These are phyloP conservation scores for Podaxis sp. DNA, from an alignment of 768 basidiomycete species.

Conservation along the genomic window DNA sequence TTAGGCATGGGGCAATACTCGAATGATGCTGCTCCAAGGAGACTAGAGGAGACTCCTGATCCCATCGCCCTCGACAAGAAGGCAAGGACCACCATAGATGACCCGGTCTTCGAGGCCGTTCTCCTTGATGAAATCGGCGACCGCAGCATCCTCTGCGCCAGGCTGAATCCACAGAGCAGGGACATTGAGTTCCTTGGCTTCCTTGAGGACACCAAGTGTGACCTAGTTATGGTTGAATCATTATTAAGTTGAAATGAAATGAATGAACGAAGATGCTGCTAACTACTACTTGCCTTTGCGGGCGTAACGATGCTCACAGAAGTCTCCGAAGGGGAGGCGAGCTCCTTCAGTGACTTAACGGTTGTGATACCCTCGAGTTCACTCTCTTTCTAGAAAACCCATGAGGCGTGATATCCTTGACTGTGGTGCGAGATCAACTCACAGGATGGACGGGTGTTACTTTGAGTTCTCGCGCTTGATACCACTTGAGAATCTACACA, in stretches of 20 bases:
- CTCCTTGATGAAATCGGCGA: constrained; percentile 63
- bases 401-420: neutral
- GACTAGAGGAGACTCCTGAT: constrained; percentile 26
- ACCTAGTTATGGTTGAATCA: constrained; percentile 41
- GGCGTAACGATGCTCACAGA: constrained; percentile 81
- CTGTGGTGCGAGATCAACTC: constrained; percentile 23
- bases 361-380: constrained; percentile 69
- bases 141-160: constrained; percentile 72
- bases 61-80: constrained; percentile 74
- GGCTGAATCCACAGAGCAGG: constrained; percentile 89
- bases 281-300: constrained; percentile 48
- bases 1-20: neutral
- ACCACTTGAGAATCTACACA: constrained; percentile 77
- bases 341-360: constrained; percentile 51
- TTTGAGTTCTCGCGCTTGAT: constrained; percentile 52
- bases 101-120: constrained; percentile 65
- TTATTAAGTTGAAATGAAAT: neutral
- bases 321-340: constrained; percentile 62
- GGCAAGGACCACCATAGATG: constrained; percentile 82
- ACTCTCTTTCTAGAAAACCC: constrained; percentile 53
- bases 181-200: constrained; percentile 68
- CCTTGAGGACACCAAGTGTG: constrained; percentile 65
- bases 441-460: constrained; percentile 81
- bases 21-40: neutral
- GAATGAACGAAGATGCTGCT: neutral